These are phyloP conservation scores for Stephania japonica DNA, from an alignment of 164 flowering plant species.

Conservation along the genomic window DNA sequence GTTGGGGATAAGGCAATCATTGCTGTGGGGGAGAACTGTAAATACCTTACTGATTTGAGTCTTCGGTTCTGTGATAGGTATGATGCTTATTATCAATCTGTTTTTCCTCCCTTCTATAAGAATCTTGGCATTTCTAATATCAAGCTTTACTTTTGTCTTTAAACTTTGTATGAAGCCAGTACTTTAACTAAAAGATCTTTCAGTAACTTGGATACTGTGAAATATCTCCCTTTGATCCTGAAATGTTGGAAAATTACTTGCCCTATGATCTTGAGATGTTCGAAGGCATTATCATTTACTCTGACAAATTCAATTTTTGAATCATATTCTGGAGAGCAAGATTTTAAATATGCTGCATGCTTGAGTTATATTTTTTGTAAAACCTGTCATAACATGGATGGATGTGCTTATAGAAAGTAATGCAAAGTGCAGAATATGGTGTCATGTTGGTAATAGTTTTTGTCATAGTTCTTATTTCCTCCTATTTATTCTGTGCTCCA, in stretches of 20 bases:
- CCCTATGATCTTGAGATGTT: neutral
- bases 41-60: constrained; percentile 67
- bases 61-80: constrained; percentile 87
- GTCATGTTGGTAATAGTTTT: too few relatives aligned
- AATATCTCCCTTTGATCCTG: neutral
- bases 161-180: neutral
- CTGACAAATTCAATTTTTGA: neutral
- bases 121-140: neutral
- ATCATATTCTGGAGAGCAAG: neutral
- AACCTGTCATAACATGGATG: neutral
- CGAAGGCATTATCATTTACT: neutral
- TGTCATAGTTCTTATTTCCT: neutral
- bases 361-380: neutral
- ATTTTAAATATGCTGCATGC: neutral
- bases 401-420: neutral
- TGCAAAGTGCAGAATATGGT: neutral
- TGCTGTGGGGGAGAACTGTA: constrained; percentile 78
- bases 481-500: neutral
- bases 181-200: neutral
- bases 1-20: constrained; percentile 75
- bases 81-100: neutral
- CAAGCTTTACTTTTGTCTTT: constrained; percentile 3
- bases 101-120: constrained; percentile 3
- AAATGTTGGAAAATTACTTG: neutral
- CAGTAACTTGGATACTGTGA: neutral